phyloP scores from a whole-genome alignment of 495 filamentous ascomycete genomes.

The Penicillium ochrochloron region DNA sequence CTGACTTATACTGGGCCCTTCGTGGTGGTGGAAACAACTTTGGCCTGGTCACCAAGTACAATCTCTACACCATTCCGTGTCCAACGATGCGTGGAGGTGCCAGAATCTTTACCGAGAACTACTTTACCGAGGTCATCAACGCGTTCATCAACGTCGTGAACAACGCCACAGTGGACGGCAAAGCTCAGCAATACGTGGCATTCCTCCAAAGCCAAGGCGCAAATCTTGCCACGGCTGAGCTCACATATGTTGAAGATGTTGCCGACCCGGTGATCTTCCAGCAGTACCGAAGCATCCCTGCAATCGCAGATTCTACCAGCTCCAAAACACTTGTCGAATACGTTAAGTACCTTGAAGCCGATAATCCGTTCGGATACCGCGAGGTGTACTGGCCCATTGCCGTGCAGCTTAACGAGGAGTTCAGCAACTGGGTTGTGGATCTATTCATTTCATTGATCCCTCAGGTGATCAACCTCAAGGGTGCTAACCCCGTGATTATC shows the following conservation, averaged over 20 bases:
- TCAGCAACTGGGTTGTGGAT: slow-evolving; percentile 41
- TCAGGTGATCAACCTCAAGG: slow-evolving; percentile 39
- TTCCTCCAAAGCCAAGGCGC: slow-evolving; percentile 39
- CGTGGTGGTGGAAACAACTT: slow-evolving; percentile 57
- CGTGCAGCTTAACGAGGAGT: slow-evolving; percentile 37
- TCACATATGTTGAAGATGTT: slow-evolving; percentile 47
- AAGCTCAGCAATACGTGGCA: slow-evolving; percentile 52
- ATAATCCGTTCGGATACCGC: slow-evolving; percentile 48
- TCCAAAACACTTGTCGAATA: slow-evolving; percentile 52
- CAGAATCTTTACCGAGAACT: slow-evolving; percentile 47
- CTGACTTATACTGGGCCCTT: slow-evolving; percentile 58
- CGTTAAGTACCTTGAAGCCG: slow-evolving; percentile 44
- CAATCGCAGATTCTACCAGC: slow-evolving; percentile 39
- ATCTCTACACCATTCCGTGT: slow-evolving; percentile 44
- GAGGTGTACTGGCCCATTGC: slow-evolving; percentile 52
- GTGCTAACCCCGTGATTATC: slow-evolving; percentile 47
- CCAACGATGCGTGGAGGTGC: slow-evolving; percentile 46
- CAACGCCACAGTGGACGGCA: slow-evolving; percentile 40
- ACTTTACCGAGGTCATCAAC: slow-evolving; percentile 39
- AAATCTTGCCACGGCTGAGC: slow-evolving; percentile 39
- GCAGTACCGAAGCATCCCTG: slow-evolving; percentile 43
- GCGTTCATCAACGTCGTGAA: slow-evolving; percentile 44
- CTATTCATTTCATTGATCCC: slow-evolving; percentile 42
- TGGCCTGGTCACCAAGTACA: slow-evolving; percentile 54
- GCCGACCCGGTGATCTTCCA: slow-evolving; percentile 47